phyloP scores from a whole-genome alignment of 495 filamentous ascomycete genomes.

The Penicillium samsonianum region DNA sequence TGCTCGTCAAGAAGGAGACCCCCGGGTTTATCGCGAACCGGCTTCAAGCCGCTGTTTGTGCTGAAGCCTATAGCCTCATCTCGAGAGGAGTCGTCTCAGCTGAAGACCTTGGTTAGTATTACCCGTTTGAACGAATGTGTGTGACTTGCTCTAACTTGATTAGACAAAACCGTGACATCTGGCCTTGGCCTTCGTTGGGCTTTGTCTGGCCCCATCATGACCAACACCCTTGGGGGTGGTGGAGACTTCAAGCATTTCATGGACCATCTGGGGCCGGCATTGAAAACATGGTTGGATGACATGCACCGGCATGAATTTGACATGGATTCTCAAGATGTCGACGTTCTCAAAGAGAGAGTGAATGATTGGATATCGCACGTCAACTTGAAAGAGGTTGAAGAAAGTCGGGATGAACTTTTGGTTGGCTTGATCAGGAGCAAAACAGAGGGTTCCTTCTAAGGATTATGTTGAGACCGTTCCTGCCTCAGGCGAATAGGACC shows the following conservation, averaged over 20 bases:
- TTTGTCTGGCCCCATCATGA: conserved; percentile 50
- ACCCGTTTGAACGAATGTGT: not conserved
- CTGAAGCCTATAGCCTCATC: conserved; percentile 40
- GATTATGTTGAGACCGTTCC: no score
- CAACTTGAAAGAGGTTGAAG: conserved; percentile 10
- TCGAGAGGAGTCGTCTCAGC: conserved; percentile 34
- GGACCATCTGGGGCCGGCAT: conserved; percentile 20
- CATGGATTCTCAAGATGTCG: not conserved
- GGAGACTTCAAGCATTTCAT: conserved; percentile 26
- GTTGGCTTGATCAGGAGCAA: not conserved
- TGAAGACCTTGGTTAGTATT: conserved; percentile 32
- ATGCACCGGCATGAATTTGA: conserved; percentile 19
- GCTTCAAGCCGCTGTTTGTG: conserved; percentile 35
- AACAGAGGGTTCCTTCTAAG: no score
- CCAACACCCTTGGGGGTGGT: conserved; percentile 52
- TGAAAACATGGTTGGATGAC: conserved; percentile 19
- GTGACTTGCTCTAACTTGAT: not conserved
- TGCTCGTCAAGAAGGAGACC: conserved; percentile 49
- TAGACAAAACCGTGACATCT: conserved; percentile 33
- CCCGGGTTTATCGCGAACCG: conserved; percentile 44
- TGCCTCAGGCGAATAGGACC: no score
- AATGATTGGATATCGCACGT: conserved; percentile 1
- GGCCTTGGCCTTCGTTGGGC: conserved; percentile 52
- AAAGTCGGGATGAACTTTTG: conserved; percentile 10
- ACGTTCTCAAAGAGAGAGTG: not conserved